A percentile compares a stretch with the other conserved stretches of the same genome.
phyloP scores from a whole-genome alignment of 768 basidiomycete species.

The Leccinum boreale region DNA sequence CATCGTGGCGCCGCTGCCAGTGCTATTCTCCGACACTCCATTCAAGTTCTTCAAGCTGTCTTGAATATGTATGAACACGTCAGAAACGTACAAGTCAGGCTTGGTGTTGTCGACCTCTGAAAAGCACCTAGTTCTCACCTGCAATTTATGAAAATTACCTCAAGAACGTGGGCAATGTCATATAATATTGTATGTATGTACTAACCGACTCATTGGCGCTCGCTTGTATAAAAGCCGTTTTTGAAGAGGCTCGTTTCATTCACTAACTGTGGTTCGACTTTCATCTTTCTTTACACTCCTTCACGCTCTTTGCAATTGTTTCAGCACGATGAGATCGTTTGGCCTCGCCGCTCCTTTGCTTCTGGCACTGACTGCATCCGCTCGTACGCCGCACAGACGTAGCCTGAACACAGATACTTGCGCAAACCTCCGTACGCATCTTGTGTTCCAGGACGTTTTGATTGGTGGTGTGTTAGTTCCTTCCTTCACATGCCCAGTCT shows the following conservation, averaged over 20 bases:
- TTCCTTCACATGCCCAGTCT: no score
- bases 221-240: conserved; percentile 7
- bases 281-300: neutral
- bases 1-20: no score
- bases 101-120: neutral
- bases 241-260: neutral
- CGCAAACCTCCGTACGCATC: conserved; percentile 12
- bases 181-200: no score
- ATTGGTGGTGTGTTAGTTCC: conserved; percentile 5
- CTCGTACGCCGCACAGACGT: conserved; percentile 14
- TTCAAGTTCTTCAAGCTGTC: no score
- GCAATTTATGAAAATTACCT: neutral
- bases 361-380: conserved; percentile 11
- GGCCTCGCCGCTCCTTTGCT: conserved; percentile 19
- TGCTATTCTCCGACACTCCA: neutral
- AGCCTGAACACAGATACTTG: conserved; percentile 11
- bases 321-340: conserved; percentile 14
- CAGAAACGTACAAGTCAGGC: neutral
- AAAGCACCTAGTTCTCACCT: neutral
- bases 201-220: neutral
- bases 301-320: neutral
- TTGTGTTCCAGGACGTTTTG: conserved; percentile 16
- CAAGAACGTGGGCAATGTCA: neutral
- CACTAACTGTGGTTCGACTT: neutral
- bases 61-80: neutral